Percentiles rank a stretch among this genome's conserved stretches.
Conservation (phyloP, 2,329 filamentous ascomycete species). For the Colletotrichum sp. region DNA sequence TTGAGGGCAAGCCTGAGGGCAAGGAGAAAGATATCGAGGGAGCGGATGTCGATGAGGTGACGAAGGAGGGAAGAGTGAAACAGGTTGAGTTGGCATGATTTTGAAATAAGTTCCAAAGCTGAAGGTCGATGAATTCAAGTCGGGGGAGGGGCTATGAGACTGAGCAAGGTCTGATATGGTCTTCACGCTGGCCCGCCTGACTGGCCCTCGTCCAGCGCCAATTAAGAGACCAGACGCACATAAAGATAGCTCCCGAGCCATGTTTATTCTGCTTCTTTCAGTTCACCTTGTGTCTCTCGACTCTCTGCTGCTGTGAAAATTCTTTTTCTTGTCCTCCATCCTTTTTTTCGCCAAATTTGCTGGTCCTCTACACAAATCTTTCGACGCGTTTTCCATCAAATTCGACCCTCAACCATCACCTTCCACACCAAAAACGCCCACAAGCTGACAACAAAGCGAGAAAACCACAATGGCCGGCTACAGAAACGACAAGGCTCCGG, state of each 20-base stretch:
- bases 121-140: background rate
- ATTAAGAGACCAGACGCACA: background rate
- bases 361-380: background rate
- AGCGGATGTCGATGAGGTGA: background rate
- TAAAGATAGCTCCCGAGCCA: background rate
- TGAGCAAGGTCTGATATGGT: background rate
- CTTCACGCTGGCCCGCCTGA: background rate
- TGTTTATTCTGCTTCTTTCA: background rate
- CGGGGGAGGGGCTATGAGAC: background rate
- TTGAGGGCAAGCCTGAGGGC: conserved; percentile 4
- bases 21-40: background rate
- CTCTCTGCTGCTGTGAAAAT: background rate
- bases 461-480: background rate
- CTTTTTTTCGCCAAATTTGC: background rate
- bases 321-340: background rate
- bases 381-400: background rate
- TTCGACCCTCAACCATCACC: background rate
- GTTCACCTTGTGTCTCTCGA: background rate
- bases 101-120: background rate
- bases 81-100: background rate
- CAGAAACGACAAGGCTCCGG: background rate
- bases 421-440: background rate
- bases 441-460: background rate
- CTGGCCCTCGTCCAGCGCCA: background rate
- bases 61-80: background rate